These are phyloP conservation scores for Leishmania arabica DNA, from an alignment of 208 protist genomes.

Conservation along the genomic window DNA sequence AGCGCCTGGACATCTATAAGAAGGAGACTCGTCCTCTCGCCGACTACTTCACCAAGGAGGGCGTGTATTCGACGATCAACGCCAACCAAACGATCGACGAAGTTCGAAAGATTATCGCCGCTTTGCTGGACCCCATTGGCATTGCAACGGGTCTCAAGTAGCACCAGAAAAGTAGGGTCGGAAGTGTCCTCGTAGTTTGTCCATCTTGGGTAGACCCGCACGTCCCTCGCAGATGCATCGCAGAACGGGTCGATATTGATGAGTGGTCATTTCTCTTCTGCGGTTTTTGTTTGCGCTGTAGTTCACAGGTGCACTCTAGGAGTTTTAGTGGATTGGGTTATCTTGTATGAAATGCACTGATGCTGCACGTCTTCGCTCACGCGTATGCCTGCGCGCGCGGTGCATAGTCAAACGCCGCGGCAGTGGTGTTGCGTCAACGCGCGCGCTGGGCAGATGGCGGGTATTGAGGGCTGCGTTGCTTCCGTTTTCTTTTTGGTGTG, in stretches of 20 bases:
- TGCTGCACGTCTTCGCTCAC: neutral
- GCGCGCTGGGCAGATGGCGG: neutral
- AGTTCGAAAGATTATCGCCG: slow-evolving; percentile 57
- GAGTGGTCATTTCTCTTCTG: neutral
- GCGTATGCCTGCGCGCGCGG: neutral
- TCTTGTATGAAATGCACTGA: neutral
- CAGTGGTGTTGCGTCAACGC: neutral
- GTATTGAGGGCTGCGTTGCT: neutral
- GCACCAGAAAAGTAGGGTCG: neutral
- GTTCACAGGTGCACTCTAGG: neutral
- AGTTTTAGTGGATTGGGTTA: neutral
- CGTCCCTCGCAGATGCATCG: neutral
- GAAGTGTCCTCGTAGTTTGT: neutral
- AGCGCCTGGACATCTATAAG: slow-evolving; percentile 92
- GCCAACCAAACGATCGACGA: slow-evolving; percentile 71
- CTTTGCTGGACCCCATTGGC: slow-evolving; percentile 77
- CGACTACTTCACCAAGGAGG: slow-evolving; percentile 76
- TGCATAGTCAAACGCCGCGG: neutral
- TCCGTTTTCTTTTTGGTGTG: neutral
- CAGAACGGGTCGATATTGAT: neutral
- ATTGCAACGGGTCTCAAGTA: slow-evolving; percentile 62
- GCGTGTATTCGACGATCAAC: slow-evolving; percentile 75
- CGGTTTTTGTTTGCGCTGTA: neutral
- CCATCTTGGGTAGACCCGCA: neutral
- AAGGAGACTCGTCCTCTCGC: slow-evolving; percentile 83